Evolutionary conservation across 257 asterid genomes (phyloP), one percentile per base, ranked within the genome.

Genomic region (Hygrophila difformis): DNA sequence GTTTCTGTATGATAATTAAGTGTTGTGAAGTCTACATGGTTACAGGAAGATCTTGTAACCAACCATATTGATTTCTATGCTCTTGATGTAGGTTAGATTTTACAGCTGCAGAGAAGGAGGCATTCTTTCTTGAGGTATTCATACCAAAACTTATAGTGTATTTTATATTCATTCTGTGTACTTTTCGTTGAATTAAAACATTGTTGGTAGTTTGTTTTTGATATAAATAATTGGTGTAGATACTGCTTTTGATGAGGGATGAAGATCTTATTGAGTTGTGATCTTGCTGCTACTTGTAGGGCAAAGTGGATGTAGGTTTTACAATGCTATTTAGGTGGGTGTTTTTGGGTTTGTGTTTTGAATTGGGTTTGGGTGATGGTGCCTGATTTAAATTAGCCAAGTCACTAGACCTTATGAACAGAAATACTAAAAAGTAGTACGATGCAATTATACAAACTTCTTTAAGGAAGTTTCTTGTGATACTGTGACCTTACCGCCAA

Each of bases 61-160:
- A 24, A 24, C 19, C 39, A 19, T 35, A 51, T 39, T 55, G 49
- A 49, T 39, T 57, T 60, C 19, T 53, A 35, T 65, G 43, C 57
- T 65, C 57, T 47, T 56, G 62, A 36, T 64, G 52, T 48, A 88
- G 97, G 98, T 71, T 79, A 37, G 98, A 85, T 51, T 82, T 89
- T 65, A 55, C 87, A 43, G 74, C 68, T 58, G 69, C 75, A 31
- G 94, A 77, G 59, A 85, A 72, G 78, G 98, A 82, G 69, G 58
- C 76, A 53, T 64, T 82, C 70, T 80, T 89, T 66, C 65, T 68
- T 50, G 86, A 85, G 96, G 97, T 88, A 74, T 57, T 47, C 48
- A 39, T 29, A 37, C 19, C 56, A 18, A 45, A 34, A 47, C 39
- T 31, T 19, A 23, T 13, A 43, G 38, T 52, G 14, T 34, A 44